Base-by-base conservation (phyloP, 805 yeast species). In the Metschnikowia kofuensis region DNA sequence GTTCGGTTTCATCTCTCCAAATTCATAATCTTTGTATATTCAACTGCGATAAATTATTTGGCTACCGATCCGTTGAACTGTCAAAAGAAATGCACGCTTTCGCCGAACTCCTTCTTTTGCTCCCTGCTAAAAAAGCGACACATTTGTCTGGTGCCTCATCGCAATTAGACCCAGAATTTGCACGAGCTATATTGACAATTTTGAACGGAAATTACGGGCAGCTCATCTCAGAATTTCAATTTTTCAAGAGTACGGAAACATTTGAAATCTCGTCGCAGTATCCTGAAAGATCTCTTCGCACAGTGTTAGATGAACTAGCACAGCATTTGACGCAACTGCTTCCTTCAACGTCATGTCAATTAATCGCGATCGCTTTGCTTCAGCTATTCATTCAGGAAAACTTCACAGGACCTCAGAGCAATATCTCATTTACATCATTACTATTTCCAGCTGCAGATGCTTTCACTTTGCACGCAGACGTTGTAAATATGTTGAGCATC, bases 361-460 rank as follows among this genome's bases (percentile, higher is more conserved):
- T 70, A n/a, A 39, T 77, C 14, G 87, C 88, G 2, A 74, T 88
- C 51, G 75, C 85, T 1, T 67, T 82, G 3, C 67, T 89, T 27
- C 90, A 89, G 61, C 62, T 79, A 1, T 91, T 86, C 61, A 69
- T 87, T 13, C 95, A 89, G 63, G 66, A 78, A 44, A 91, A 91
- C 64, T 88, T 77, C 65, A 88, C 96, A 0, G 97, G 97, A 8
- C 97, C 97, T 6, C 75, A 78, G 27, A 59, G 81, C 2, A 75
- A 76, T 5, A 55, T 70, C 21, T 66, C 64, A 4, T 56, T 75
- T 5, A 58, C 59, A 34, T 60, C 68, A n/a, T 42, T 59, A n/a
- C 55, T 65, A 48, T 71, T 73, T 48, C 57, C 64, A 1, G 52
- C 30, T 12, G 58, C 48, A 16, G 70, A 54, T 47, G 43, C 39